These are phyloP conservation scores for Eimeria praecox DNA, from an alignment of 169 alveolate genomes.

Conservation along the genomic window DNA sequence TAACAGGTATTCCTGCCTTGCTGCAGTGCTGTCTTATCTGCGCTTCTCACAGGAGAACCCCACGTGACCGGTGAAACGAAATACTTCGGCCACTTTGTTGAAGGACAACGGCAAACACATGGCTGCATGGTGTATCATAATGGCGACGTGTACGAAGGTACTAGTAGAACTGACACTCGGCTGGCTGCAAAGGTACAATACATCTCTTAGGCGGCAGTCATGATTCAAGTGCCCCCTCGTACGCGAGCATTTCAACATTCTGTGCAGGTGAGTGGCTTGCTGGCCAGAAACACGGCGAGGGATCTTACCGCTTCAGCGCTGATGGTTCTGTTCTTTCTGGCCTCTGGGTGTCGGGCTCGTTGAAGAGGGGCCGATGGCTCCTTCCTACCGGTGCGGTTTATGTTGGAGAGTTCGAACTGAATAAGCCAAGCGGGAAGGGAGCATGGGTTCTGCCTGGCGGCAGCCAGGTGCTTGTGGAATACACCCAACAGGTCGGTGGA, in stretches of 20 bases:
- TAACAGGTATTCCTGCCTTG: neutral
- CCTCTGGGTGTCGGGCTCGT: constrained; percentile 58
- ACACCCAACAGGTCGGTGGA: constrained; percentile 67
- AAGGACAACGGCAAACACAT: constrained; percentile 63
- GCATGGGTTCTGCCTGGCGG: constrained; percentile 81
- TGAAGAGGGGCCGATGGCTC: constrained; percentile 77
- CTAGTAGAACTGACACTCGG: neutral
- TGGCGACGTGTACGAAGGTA: constrained; percentile 77
- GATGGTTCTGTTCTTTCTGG: constrained; percentile 75
- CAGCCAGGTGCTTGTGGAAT: constrained; percentile 74
- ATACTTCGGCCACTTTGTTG: constrained; percentile 74
- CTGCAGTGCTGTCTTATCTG: neutral
- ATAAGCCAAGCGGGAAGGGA: constrained; percentile 78
- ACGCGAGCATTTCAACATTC: neutral
- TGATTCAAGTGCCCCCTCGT: neutral
- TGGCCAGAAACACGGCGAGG: constrained; percentile 78
- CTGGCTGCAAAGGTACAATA: neutral
- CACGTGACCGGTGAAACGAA: constrained; percentile 27
- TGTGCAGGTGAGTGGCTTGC: constrained; percentile 74
- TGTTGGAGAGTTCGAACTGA: constrained; percentile 69
- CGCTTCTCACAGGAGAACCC: constrained; percentile 60
- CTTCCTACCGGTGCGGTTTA: constrained; percentile 77
- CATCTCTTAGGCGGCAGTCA: neutral
- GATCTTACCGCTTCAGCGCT: constrained; percentile 72
- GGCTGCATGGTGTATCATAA: constrained; percentile 69